phyloP scores from a whole-genome alignment of 2,329 filamentous ascomycete species.

The Tolypocladium nubicola region DNA sequence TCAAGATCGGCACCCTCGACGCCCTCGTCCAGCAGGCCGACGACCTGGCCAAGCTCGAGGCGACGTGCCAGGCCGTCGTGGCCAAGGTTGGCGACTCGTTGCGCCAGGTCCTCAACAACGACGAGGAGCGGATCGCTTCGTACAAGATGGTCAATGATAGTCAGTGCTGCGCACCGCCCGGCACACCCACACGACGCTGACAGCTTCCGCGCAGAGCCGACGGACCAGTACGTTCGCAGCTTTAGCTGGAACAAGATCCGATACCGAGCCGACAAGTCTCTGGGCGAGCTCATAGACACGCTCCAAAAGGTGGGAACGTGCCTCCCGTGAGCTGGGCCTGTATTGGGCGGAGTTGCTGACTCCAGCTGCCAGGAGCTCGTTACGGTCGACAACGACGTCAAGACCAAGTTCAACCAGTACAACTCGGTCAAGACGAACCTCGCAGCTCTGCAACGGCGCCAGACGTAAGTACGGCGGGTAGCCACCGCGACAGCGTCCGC shows the following conservation, averaged over 20 bases:
- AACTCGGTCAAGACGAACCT: slow-evolving; percentile 82
- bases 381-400: slow-evolving; percentile 92
- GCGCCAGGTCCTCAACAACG: slow-evolving; percentile 70
- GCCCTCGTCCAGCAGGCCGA: slow-evolving; percentile 93
- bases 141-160: slow-evolving; percentile 94
- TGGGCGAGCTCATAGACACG: slow-evolving; percentile 76
- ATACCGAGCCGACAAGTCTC: slow-evolving; percentile 84
- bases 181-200: slow-evolving; percentile 11
- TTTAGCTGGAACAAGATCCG: slow-evolving; percentile 98
- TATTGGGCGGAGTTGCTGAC: slow-evolving; percentile 1
- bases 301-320: slow-evolving; percentile 62
- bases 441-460: slow-evolving; percentile 70
- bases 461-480: slow-evolving; percentile 52
- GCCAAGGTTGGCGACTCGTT: slow-evolving; percentile 82
- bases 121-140: slow-evolving; percentile 70
- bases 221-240: slow-evolving; percentile 78
- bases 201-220: slow-evolving; percentile 57
- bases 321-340: neutral
- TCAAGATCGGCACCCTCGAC: slow-evolving; percentile 97
- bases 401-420: slow-evolving; percentile 89
- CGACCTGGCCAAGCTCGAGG: slow-evolving; percentile 80
- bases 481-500: neutral
- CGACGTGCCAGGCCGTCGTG: slow-evolving; percentile 70
- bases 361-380: slow-evolving; percentile 56
- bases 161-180: slow-evolving; percentile 31